Conservation (phyloP, 768 basidiomycete genomes). For the Tricholomella constricta region DNA sequence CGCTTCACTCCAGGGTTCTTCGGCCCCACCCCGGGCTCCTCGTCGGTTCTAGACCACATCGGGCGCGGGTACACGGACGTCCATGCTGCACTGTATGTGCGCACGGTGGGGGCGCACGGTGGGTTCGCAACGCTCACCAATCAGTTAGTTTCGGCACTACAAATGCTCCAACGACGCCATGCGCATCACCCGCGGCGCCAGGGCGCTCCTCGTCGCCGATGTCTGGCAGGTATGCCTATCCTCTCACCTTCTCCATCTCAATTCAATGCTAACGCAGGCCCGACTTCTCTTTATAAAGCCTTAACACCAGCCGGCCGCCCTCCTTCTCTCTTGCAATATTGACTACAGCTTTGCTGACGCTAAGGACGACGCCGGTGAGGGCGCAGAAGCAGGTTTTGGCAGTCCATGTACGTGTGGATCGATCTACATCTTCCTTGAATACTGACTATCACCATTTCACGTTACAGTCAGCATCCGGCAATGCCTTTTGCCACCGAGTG, state of each 20-base stretch:
- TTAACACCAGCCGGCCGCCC: conserved; percentile 72
- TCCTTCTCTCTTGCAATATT: conserved; percentile 65
- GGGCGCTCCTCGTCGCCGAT: conserved; percentile 77
- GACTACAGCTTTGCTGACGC: conserved; percentile 60
- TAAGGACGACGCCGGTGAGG: conserved; percentile 6
- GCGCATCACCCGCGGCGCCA: too few relatives aligned
- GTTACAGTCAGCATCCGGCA: conserved; percentile 60
- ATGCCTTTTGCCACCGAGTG: conserved; percentile 65
- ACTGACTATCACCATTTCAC: neutral
- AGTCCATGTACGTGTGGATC: conserved; percentile 38
- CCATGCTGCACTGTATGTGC: conserved; percentile 9
- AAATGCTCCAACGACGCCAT: too few relatives aligned
- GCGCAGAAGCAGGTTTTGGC: conserved; percentile 30
- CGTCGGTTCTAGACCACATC: conserved; percentile 6
- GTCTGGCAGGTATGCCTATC: conserved; percentile 55
- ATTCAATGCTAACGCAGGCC: neutral
- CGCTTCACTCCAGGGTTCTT: conserved; percentile 9
- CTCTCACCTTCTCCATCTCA: neutral
- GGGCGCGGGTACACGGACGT: conserved; percentile 14
- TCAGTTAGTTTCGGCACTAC: too few relatives aligned
- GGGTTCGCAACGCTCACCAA: too few relatives aligned
- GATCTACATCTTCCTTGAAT: too few relatives aligned
- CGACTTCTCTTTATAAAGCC: conserved; percentile 44
- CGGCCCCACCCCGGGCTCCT: conserved; percentile 5
- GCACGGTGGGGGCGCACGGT: conserved; percentile 2